Evolutionary conservation across 1,284 basidiomycete genomes (phyloP).

Genomic region (Tilletia indica): DNA sequence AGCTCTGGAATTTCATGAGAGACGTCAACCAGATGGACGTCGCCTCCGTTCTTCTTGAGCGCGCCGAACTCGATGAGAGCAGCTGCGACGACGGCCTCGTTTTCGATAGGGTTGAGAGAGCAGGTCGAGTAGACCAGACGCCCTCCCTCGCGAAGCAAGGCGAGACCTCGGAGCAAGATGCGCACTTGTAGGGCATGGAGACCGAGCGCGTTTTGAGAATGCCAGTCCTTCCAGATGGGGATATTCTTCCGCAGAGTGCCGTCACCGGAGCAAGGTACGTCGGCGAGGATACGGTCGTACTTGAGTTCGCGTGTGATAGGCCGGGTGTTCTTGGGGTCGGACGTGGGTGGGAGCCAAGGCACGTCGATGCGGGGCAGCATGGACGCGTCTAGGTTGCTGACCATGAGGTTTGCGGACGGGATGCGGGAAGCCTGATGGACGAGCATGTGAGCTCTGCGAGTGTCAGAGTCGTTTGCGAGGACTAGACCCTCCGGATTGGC

Average conservation of each 20-base stretch:
- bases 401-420: conserved; percentile 85
- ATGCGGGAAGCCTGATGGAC: conserved; percentile 96
- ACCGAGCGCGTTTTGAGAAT: conserved; percentile 81
- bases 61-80: conserved; percentile 55
- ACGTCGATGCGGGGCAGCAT: conserved; percentile 65
- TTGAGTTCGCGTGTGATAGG: conserved; percentile 59
- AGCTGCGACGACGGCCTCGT: conserved; percentile 90
- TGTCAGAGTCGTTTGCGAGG: conserved; percentile 86
- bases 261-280: conserved; percentile 97
- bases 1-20: conserved; percentile 71
- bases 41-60: conserved; percentile 56
- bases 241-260: conserved; percentile 93
- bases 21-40: conserved; percentile 79
- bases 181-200: conserved; percentile 85
- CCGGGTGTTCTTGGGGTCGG: background rate
- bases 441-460: conserved; percentile 91
- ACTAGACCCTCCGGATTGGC: conserved; percentile 66
- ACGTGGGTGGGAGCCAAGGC: conserved; percentile 27
- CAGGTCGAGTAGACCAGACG: conserved; percentile 97
- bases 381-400: conserved; percentile 93
- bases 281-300: conserved; percentile 92
- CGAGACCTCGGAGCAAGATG: conserved; percentile 87
- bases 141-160: conserved; percentile 78
- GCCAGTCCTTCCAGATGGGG: conserved; percentile 93
- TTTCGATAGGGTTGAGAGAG: conserved; percentile 94